Evolutionary conservation across 176 grass and related monocot species (phyloP).

Genomic region (Otatea glauca): DNA sequence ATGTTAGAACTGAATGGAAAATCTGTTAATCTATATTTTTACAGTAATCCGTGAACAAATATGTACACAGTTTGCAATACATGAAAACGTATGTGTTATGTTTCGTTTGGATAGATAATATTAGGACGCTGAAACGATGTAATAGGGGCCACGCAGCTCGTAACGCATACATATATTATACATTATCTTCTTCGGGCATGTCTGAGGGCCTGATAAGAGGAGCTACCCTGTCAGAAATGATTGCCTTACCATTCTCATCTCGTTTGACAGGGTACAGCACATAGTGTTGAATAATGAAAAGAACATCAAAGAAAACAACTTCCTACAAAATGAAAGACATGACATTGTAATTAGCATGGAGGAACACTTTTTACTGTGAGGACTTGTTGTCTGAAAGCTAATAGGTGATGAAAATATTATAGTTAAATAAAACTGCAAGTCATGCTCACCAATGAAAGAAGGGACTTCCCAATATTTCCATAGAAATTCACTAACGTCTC

Average conservation of each 20-base stretch:
- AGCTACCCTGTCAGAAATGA: slow-evolving; percentile 63
- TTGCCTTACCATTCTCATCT: slow-evolving; percentile 58
- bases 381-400: background rate
- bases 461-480: slow-evolving; percentile 92
- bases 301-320: slow-evolving; percentile 74
- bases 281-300: slow-evolving; percentile 97
- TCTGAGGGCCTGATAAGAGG: slow-evolving; percentile 68
- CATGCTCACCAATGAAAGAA: slow-evolving; percentile 87
- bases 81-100: slow-evolving; percentile 14
- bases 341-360: slow-evolving; percentile 29
- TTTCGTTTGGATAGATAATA: slow-evolving; percentile 22
- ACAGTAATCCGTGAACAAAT: slow-evolving; percentile 27
- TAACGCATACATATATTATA: slow-evolving; percentile 53
- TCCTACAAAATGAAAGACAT: slow-evolving; percentile 64
- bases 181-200: slow-evolving; percentile 76
- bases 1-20: background rate
- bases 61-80: slow-evolving; percentile 42
- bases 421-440: background rate
- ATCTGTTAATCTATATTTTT: background rate
- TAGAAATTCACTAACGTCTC: slow-evolving; percentile 90
- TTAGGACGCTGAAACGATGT: too few species aligned
- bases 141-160: background rate
- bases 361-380: background rate
- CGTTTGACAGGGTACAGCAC: slow-evolving; percentile 75
- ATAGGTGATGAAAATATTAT: background rate